These are phyloP conservation scores for Pinguiococcus pyrenoidosus DNA, from an alignment of 108 stramenopile genomes.

Conservation along the genomic window DNA sequence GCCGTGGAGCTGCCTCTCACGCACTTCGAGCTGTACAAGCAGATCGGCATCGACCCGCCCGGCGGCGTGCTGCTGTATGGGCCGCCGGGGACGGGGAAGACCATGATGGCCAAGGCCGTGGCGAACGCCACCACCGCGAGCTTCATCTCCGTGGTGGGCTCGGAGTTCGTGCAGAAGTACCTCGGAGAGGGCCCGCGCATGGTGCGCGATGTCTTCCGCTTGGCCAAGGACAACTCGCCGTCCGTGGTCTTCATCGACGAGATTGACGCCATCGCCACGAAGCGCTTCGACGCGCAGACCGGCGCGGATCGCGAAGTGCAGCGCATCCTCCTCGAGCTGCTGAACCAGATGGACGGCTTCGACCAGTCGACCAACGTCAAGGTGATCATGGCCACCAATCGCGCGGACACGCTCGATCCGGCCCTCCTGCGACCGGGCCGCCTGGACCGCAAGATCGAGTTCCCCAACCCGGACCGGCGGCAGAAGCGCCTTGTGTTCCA, in stretches of 20 bases:
- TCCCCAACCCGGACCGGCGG: constrained; percentile 91
- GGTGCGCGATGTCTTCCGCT: constrained; percentile 98
- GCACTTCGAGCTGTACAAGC: constrained; percentile 90
- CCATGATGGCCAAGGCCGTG: constrained; percentile 99
- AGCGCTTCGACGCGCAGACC: constrained; percentile 97
- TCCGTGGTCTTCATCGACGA: constrained; percentile 98
- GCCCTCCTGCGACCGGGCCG: constrained; percentile 94
- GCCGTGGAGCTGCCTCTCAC: constrained; percentile 95
- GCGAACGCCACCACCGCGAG: constrained; percentile 94
- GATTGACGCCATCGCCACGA: constrained; percentile 98
- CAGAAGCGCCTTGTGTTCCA: constrained; percentile 99
- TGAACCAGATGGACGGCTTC: constrained; percentile 99
- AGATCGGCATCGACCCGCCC: constrained; percentile 99
- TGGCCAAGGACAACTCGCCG: constrained; percentile 93
- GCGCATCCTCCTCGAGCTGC: constrained; percentile 89
- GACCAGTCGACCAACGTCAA: constrained; percentile 98
- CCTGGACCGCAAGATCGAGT: constrained; percentile 98
- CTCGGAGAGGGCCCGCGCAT: constrained; percentile 97
- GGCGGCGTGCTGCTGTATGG: constrained; percentile 90
- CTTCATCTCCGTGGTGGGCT: constrained; percentile 95
- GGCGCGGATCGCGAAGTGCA: constrained; percentile 99
- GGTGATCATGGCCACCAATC: constrained; percentile 98
- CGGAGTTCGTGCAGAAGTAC: constrained; percentile 99
- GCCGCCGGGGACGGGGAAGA: constrained; percentile 71
- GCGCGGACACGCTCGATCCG: constrained; percentile 96